Conservation (phyloP, 1,284 basidiomycete genomes). For the Ceratobasidium sp. region DNA sequence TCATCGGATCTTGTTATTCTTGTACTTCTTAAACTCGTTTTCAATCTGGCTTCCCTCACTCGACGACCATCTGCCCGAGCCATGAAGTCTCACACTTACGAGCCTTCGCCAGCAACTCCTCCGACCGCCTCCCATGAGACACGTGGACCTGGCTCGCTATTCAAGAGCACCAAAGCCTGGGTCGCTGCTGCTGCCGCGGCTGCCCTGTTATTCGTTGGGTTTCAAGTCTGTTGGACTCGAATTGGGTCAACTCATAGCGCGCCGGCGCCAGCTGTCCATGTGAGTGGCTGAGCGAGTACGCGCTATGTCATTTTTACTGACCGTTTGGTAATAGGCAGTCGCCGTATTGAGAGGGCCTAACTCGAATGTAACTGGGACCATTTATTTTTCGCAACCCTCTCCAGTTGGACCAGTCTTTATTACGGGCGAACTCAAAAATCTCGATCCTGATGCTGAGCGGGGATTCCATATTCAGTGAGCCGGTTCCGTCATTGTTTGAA, state of each 20-base stretch:
- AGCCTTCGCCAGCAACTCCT: constrained; percentile 31
- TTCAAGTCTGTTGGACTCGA: constrained; percentile 36
- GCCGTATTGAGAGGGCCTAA: constrained; percentile 73
- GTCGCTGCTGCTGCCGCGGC: constrained; percentile 6
- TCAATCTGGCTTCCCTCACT: constrained; percentile 36
- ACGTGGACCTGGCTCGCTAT: constrained; percentile 52
- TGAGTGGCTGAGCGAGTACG: background rate
- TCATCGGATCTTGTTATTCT: constrained; percentile 10
- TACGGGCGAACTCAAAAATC: constrained; percentile 72
- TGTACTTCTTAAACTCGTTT: background rate
- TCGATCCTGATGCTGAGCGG: constrained; percentile 71
- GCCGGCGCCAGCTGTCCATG: constrained; percentile 8
- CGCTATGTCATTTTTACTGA: background rate
- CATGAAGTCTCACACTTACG: constrained; percentile 24
- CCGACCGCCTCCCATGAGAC: background rate
- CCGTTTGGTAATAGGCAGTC: constrained; percentile 66
- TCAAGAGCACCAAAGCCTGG: constrained; percentile 34
- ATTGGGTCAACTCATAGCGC: background rate
- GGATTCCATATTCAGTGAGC: constrained; percentile 87
- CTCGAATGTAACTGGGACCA: constrained; percentile 71
- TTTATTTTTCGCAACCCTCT: constrained; percentile 73
- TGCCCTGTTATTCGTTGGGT: constrained; percentile 28
- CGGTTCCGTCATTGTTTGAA: background rate
- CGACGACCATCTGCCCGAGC: constrained; percentile 37
- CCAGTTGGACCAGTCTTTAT: constrained; percentile 71